These are phyloP conservation scores for Ormosia emarginata DNA, from an alignment of 306 rosid genomes.

Conservation along the genomic window DNA sequence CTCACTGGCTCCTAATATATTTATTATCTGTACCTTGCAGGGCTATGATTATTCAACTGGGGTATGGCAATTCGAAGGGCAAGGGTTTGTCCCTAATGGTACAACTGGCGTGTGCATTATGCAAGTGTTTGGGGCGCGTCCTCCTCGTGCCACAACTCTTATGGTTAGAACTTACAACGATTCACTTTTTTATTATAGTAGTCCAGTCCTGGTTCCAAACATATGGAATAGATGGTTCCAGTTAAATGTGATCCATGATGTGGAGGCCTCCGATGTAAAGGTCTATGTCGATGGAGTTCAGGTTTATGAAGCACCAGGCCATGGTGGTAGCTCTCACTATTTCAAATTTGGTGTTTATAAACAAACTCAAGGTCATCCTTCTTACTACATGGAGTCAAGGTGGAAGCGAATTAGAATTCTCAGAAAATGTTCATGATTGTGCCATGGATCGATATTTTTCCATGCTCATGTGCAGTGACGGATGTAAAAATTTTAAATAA, in stretches of 20 bases:
- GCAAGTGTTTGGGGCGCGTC: constrained; percentile 35
- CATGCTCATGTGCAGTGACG: too few relatives aligned
- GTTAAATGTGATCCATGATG: constrained; percentile 45
- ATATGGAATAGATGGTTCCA: constrained; percentile 31
- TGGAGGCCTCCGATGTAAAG: constrained; percentile 33
- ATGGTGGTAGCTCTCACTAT: constrained; percentile 26
- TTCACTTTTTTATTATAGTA: constrained; percentile 23
- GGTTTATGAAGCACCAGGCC: constrained; percentile 17
- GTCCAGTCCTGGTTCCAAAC: constrained; percentile 11
- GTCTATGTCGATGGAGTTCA: constrained; percentile 26
- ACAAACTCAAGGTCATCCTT: constrained; percentile 1
- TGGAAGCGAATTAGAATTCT: constrained; percentile 44
- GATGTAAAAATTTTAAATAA: too few relatives aligned
- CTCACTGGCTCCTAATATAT: neutral
- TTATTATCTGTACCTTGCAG: neutral
- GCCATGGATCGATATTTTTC: neutral
- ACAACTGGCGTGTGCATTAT: constrained; percentile 40
- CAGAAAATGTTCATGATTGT: neutral
- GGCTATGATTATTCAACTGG: constrained; percentile 36
- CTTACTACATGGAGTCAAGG: constrained; percentile 35
- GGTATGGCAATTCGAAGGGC: constrained; percentile 44
- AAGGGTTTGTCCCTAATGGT: constrained; percentile 26
- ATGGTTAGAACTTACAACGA: constrained; percentile 26
- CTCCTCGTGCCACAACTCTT: neutral
- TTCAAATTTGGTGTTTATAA: constrained; percentile 45